These are phyloP conservation scores for Corallochytrium limacisporum DNA, from an alignment of 78 protist species.

Conservation along the genomic window DNA sequence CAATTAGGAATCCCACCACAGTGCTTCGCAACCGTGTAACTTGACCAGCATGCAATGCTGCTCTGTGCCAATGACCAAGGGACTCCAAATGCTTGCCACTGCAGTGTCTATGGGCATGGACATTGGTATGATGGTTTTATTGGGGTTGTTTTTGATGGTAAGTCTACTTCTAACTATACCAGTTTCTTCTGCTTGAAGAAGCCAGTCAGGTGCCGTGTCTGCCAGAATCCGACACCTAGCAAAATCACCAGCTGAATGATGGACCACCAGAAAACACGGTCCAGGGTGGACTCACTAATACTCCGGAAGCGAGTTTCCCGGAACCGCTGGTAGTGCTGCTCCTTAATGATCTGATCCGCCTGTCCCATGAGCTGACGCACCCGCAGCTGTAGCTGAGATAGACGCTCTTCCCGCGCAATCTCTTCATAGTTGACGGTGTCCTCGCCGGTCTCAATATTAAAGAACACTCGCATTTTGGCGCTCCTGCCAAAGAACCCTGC, in stretches of 20 bases:
- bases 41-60: no score
- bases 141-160: no score
- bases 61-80: no score
- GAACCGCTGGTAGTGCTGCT: conserved; percentile 19
- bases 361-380: conserved; percentile 17
- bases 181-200: conserved; percentile 15
- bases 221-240: conserved; percentile 5
- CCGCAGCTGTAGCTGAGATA: conserved; percentile 9
- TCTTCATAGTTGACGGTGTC: conserved; percentile 19
- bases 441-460: conserved; percentile 17
- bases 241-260: neutral
- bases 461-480: conserved; percentile 2
- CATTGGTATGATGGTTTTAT: no score
- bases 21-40: no score
- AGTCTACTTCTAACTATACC: neutral
- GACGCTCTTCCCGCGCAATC: conserved; percentile 9
- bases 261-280: conserved; percentile 22
- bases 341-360: conserved; percentile 6
- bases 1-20: no score
- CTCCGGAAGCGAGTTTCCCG: conserved; percentile 18
- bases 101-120: no score
- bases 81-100: no score
- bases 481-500: neutral
- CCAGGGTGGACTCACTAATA: conserved; percentile 13
- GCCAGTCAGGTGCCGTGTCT: neutral